Base-by-base conservation (phyloP, 768 basidiomycete species). In the Kwoniella botswanensis region DNA sequence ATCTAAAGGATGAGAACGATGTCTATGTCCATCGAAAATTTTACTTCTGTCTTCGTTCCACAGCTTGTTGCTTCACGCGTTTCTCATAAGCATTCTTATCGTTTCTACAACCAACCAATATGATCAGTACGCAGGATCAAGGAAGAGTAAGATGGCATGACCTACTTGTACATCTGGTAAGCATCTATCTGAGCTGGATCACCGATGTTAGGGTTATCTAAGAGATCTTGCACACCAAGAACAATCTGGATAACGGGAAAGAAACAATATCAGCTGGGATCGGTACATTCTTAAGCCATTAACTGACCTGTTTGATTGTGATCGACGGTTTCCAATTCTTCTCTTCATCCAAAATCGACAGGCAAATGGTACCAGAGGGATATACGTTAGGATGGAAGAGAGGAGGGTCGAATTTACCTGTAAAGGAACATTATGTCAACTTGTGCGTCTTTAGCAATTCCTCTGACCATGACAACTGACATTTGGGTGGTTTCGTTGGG, bases 241-340 rank as follows among this genome's bases (percentile, higher is more conserved):
- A 97, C 85, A 76, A 99, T 95, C 97, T 99, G 5, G 35, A 7
- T 35, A 6, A 6, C 35, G 6, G 35, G 35, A 35, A 78, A 55
- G 17, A 59, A 41, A 22, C 44, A 50, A 24, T n/a, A 35, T 62
- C 22, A 63, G 50, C 21, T n/a, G 15, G 24, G 63, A 21, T 18
- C n/a, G 18, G 11, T 46, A 15, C 35, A 17, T 15, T 44, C 21
- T 29, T 42, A 53, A 15, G 12, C 21, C 18, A 0, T 43, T 74
- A 85, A 50, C 85, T 68, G 26, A 92, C 96, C 88, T 98, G 97
- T 84, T 98, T 99, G 85, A 99, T 94, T 1, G 97, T 98, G 77
- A 99, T 98, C 7, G 94, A 93, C 26, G 97, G 94, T 82, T 98
- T 98, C 97, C 97, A 99, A 1, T 91, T 91, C 83, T 99, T 98